A percentile compares a stretch with the other conserved stretches of the same genome.
Conservation (phyloP, 2,329 filamentous ascomycete genomes). For the Diatrype stigma region DNA sequence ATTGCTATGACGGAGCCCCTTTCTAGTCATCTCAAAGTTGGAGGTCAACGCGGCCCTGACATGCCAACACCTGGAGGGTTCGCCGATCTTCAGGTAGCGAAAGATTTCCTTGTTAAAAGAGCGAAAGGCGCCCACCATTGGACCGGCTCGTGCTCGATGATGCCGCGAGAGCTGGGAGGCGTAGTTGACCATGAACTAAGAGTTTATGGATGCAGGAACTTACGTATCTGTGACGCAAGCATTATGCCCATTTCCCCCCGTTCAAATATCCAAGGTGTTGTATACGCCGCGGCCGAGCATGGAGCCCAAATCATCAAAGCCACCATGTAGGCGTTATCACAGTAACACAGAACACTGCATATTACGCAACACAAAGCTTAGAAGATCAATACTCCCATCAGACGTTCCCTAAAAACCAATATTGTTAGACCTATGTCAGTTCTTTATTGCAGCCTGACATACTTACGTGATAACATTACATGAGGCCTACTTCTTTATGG, state of each 20-base stretch:
- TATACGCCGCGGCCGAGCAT: not conserved
- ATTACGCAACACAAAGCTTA: too few species aligned
- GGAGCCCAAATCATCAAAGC: not conserved
- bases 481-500: not conserved
- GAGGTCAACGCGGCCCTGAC: not conserved
- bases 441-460: not conserved
- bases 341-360: too few species aligned
- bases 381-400: too few species aligned
- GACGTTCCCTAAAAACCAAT: too few species aligned
- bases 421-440: not conserved
- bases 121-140: constrained; percentile 3
- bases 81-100: constrained; percentile 2
- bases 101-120: constrained; percentile 4
- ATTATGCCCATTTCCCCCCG: constrained; percentile 2
- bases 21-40: not conserved
- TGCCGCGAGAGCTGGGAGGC: constrained; percentile 5
- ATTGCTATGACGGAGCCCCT: not conserved
- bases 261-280: not conserved
- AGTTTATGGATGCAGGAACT: constrained; percentile 4
- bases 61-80: not conserved
- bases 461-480: not conserved
- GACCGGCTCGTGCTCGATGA: constrained; percentile 6
- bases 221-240: constrained; percentile 6
- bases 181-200: constrained; percentile 1
- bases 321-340: not conserved